Evolutionary conservation across 768 basidiomycete genomes (phyloP), one percentile per base, ranked within the genome.

Genomic region (Baorangia bicolor): DNA sequence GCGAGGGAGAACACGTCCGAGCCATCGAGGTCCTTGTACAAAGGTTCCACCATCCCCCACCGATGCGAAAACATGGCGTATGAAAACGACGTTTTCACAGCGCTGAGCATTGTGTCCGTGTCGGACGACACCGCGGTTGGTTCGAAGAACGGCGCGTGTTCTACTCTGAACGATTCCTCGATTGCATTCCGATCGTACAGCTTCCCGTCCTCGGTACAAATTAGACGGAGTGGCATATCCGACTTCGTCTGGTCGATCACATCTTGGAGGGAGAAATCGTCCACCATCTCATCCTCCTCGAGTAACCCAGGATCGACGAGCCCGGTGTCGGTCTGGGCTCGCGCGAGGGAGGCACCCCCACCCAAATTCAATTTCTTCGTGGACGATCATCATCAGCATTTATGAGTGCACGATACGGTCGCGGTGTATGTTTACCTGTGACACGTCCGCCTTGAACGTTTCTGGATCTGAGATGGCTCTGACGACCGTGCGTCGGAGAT

Each of bases 41-140:
- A 37, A 13, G 56, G 66, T 39, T 67, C 64, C 30, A 30, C 48
- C 38, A 0, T 14, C 25, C 39, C 67, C 66, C 66, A 69, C 5
- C 67, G 51, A 27, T 67, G 66, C 2, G 66, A 67, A n/a, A 68
- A 47, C 64, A 67, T 67, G 40, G 51, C 56, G n/a, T 63, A 67
- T 8, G 46, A 35, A 49, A 67, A 66, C 44, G 59, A 57, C 31
- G 46, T 37, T 13, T 56, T 4, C 8, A 69, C 57, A 2, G 51
- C 49, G 35, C 49, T 52, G 7, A 31, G 13, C 49, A 62, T 55
- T 18, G 9, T 38, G 18, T 54, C 46, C 3, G 35, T 3, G 3
- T 56, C 53, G 20, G 52, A 21, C 25, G 57, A 43, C 20, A n/a
- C 25, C 6, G 54, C 39, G 2, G 56, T 39, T 28, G 52, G 31